phyloP scores from a whole-genome alignment of 441 rosid species.

The Euphorbia celastroides region DNA sequence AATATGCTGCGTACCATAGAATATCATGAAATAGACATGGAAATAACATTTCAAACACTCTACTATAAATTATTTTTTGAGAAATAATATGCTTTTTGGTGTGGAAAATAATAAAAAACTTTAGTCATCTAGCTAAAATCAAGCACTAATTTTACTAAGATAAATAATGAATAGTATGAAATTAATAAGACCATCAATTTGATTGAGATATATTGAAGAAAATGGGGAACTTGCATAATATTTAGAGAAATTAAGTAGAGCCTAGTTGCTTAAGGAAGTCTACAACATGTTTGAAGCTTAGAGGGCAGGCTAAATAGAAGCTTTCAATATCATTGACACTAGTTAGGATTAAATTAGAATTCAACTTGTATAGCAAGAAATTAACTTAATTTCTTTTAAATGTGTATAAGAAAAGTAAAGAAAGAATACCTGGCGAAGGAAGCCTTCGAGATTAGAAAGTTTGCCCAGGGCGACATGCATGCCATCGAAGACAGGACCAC shows the following conservation, averaged over 20 bases:
- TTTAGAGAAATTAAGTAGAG: neutral
- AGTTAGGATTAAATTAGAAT: neutral
- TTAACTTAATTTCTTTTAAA: neutral
- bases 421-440: slow-evolving; percentile 94
- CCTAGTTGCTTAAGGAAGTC: too few relatives aligned
- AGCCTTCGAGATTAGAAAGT: slow-evolving; percentile 81
- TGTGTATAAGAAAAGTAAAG: neutral
- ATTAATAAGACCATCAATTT: neutral
- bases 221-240: neutral
- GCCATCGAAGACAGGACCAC: slow-evolving; percentile 98
- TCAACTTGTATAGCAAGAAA: neutral
- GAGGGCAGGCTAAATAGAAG: slow-evolving; percentile 1
- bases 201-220: neutral
- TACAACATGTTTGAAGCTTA: too few relatives aligned
- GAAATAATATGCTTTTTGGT: neutral
- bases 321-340: slow-evolving; percentile 18
- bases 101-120: too few relatives aligned
- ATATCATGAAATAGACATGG: slow-evolving; percentile 15
- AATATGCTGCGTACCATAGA: slow-evolving; percentile 17
- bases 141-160: too few relatives aligned
- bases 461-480: slow-evolving; percentile 90
- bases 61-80: neutral
- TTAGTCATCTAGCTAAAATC: too few relatives aligned
- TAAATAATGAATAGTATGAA: too few relatives aligned
- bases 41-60: slow-evolving; percentile 16